A percentile compares a stretch with the other conserved stretches of the same genome.
These are phyloP conservation scores for Suillus paluster DNA, from an alignment of 768 basidiomycete species.

Conservation along the genomic window DNA sequence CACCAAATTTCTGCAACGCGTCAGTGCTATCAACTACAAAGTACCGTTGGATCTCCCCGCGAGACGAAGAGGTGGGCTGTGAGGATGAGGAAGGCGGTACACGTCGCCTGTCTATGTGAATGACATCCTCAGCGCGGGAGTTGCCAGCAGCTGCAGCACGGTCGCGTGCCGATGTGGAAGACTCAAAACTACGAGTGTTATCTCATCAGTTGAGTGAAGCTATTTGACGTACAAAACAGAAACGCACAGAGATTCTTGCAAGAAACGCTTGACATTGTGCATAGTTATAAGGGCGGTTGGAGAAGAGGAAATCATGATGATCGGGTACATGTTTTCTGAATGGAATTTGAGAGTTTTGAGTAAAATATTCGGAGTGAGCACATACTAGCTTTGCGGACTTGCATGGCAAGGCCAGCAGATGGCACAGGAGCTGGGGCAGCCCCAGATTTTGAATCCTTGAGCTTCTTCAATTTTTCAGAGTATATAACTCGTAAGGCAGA, in stretches of 20 bases:
- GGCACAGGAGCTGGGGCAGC: slow-evolving; percentile 44
- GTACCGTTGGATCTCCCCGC: slow-evolving; percentile 59
- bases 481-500: slow-evolving; percentile 66
- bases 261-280: slow-evolving; percentile 94
- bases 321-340: slow-evolving; percentile 80
- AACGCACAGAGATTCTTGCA: slow-evolving; percentile 84
- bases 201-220: not conserved
- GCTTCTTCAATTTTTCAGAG: slow-evolving; percentile 77
- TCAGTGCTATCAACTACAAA: slow-evolving; percentile 93
- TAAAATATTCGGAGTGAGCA: slow-evolving; percentile 10
- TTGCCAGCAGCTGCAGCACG: slow-evolving; percentile 73
- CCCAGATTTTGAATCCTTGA: slow-evolving; percentile 67
- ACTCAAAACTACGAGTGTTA: slow-evolving; percentile 60
- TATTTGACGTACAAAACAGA: not conserved
- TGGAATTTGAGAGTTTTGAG: not conserved
- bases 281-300: slow-evolving; percentile 96
- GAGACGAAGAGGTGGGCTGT: slow-evolving; percentile 25
- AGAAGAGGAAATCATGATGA: slow-evolving; percentile 94
- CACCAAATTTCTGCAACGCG: slow-evolving; percentile 87
- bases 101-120: slow-evolving; percentile 87
- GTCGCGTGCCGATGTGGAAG: slow-evolving; percentile 74
- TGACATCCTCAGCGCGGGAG: slow-evolving; percentile 77
- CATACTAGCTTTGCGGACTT: slow-evolving; percentile 74
- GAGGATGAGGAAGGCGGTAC: slow-evolving; percentile 43
- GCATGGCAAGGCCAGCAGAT: slow-evolving; percentile 42